Evolutionary conservation across 352 stramenopile genomes (phyloP), one percentile per base, ranked within the genome.

Genomic region (Globisporangium cystogenes): DNA sequence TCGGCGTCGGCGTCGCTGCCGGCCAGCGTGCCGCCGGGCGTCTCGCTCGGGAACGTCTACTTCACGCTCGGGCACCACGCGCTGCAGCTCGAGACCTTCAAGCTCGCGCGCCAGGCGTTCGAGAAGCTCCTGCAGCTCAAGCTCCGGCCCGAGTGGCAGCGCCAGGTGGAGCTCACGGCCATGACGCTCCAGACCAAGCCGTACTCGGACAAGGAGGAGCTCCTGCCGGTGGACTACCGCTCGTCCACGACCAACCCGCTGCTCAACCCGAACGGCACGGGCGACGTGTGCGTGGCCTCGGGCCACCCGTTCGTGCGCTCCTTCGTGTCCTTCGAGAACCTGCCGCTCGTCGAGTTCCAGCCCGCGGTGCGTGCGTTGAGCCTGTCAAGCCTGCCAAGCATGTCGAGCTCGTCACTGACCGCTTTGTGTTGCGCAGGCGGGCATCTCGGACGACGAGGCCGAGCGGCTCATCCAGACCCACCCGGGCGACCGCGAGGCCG

Each of bases 341-440:
- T 99, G 20, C 95, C 95, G 35, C 77, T 99, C 4, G 92, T 99
- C 24, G 92, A 98, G 64, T 99, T 99, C 59, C 74, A 90, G 50
- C 82, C 83, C 1, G 62, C 62, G 62, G 75, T 90, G 64, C 23
- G 65, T 65, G 14, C 33, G n/a, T n/a, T n/a, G n/a, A n/a, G n/a
- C n/a, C n/a, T n/a, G n/a, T n/a, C n/a, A n/a, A n/a, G n/a, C n/a
- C n/a, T n/a, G n/a, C n/a, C n/a, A n/a, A n/a, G n/a, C n/a, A n/a
- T n/a, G n/a, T n/a, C n/a, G n/a, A n/a, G n/a, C n/a, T n/a, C n/a
- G n/a, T n/a, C n/a, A n/a, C n/a, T n/a, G n/a, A n/a, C n/a, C n/a
- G n/a, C n/a, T n/a, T n/a, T n/a, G n/a, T n/a, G n/a, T n/a, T n/a
- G n/a, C n/a, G n/a, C n/a, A 91, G 70, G 53, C 71, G 35, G 65